Conservation (phyloP, 805 yeast genomes). For the Pichia sporocuriosa region DNA sequence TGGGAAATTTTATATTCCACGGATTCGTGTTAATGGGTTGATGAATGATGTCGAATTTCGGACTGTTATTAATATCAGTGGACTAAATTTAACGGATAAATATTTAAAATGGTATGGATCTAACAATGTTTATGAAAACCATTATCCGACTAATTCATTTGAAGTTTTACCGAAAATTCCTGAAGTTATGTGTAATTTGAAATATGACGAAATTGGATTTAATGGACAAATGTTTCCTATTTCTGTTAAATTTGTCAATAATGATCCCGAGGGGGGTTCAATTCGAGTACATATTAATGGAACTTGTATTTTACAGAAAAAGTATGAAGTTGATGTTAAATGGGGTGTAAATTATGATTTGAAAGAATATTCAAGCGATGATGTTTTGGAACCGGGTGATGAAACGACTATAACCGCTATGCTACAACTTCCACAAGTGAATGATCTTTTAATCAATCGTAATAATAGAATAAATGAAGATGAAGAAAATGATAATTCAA, state of each 20-base stretch:
- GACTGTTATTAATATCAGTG: slow-evolving; percentile 2
- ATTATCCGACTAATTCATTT: slow-evolving; percentile 14
- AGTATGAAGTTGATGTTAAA: slow-evolving; percentile 11
- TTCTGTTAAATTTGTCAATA: slow-evolving; percentile 22
- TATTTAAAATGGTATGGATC: slow-evolving; percentile 10
- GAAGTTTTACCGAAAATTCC: slow-evolving; percentile 37
- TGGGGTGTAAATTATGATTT: slow-evolving; percentile 17
- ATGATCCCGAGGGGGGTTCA: slow-evolving; percentile 22
- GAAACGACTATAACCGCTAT: slow-evolving; percentile 4
- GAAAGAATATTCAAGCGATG: background rate
- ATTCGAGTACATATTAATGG: slow-evolving; percentile 1
- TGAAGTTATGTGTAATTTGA: slow-evolving; percentile 23
- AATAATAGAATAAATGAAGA: background rate
- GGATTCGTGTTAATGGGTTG: slow-evolving; percentile 14
- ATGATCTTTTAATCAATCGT: slow-evolving; percentile 10
- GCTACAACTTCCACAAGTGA: slow-evolving; percentile 20
- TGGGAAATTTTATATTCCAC: slow-evolving; percentile 22
- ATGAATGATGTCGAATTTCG: slow-evolving; percentile 14
- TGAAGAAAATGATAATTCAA: background rate
- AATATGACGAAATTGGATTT: slow-evolving; percentile 23
- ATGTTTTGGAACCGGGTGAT: slow-evolving; percentile 6
- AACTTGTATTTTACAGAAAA: slow-evolving; percentile 1
- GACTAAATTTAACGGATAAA: background rate
- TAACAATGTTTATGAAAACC: slow-evolving; percentile 11
- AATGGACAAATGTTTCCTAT: slow-evolving; percentile 28